Conservation (phyloP, 495 filamentous ascomycete species). For the Aspergillus ostianus region DNA sequence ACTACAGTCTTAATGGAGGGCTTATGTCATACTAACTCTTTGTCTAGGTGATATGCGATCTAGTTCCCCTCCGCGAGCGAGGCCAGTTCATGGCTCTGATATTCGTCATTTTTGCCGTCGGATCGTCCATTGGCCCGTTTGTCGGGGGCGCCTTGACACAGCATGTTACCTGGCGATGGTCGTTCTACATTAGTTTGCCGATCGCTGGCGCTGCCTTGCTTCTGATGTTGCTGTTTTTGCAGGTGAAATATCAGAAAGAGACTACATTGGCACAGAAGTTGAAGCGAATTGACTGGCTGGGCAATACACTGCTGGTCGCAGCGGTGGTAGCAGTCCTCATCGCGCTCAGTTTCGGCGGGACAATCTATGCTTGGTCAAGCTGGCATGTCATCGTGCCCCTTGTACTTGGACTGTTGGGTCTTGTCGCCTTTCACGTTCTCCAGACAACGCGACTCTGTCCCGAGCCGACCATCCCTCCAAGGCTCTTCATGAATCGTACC, state of each 20-base stretch:
- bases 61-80: conserved; percentile 34
- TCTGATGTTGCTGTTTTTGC: conserved; percentile 13
- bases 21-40: not conserved
- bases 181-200: conserved; percentile 9
- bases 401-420: conserved; percentile 21
- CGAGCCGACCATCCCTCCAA: conserved; percentile 20
- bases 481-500: conserved; percentile 22
- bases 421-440: conserved; percentile 13
- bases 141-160: not conserved
- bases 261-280: conserved; percentile 26
- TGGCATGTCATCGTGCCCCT: conserved; percentile 42
- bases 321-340: conserved; percentile 45
- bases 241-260: conserved; percentile 26
- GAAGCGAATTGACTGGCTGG: conserved; percentile 48
- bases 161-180: conserved; percentile 3
- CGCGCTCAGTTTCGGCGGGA: conserved; percentile 50
- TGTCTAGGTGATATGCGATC: conserved; percentile 19
- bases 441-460: conserved; percentile 7
- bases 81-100: conserved; percentile 16
- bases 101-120: not conserved
- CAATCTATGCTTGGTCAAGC: conserved; percentile 48
- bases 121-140: not conserved
- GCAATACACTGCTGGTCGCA: conserved; percentile 46
- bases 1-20: not conserved
- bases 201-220: not conserved